phyloP scores from a whole-genome alignment of 345 rosid genomes.

The Brassica napus region Da-Ae NC_063448.1:3960001-3960500 shows the following conservation, averaged over 20 bases:
- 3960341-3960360: constrained; percentile 62
- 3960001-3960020: not conserved
- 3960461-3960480: constrained; percentile 50
- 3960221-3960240: constrained; percentile 28
- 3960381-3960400: constrained; percentile 38
- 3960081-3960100: constrained; percentile 23
- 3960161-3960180: constrained; percentile 34
- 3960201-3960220: constrained; percentile 9
- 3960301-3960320: constrained; percentile 37
- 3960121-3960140: constrained; percentile 32
- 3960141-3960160: constrained; percentile 42
- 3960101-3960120: constrained; percentile 12
- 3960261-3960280: not conserved
- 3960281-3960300: constrained; percentile 14
- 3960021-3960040: not conserved
- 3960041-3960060: not conserved
- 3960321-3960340: constrained; percentile 52
- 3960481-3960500: constrained; percentile 91
- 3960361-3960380: constrained; percentile 42
- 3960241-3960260: constrained; percentile 29
- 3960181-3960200: constrained; percentile 33
- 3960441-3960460: constrained; percentile 18
- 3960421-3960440: constrained; percentile 64
- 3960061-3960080: constrained; percentile 2
- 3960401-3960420: constrained; percentile 66